Conservation (phyloP, 2,329 filamentous ascomycete genomes). For the Pseudopyricularia javanii region DNA sequence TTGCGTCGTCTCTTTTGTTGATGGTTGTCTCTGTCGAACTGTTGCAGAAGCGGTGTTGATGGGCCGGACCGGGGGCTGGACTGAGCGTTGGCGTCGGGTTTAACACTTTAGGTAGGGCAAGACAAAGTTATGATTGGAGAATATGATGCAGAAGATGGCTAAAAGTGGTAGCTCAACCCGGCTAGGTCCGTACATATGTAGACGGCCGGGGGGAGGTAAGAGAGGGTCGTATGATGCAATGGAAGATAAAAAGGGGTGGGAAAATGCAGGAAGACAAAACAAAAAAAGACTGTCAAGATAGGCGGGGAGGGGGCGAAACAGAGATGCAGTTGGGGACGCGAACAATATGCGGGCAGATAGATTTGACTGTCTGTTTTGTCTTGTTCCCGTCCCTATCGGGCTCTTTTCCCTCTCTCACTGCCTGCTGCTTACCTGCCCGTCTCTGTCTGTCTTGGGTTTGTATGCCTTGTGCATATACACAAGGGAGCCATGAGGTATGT, state of each 20-base stretch:
- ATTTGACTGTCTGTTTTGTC: too few relatives aligned
- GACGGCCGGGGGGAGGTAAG: neutral
- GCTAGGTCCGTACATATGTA: neutral
- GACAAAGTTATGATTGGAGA: neutral
- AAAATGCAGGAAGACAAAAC: too few relatives aligned
- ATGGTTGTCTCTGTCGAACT: neutral
- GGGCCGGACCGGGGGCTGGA: neutral
- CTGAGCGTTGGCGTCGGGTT: neutral
- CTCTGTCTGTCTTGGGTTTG: neutral
- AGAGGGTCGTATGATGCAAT: too few relatives aligned
- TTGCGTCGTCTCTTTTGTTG: too few relatives aligned
- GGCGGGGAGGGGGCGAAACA: too few relatives aligned
- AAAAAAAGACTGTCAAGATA: too few relatives aligned
- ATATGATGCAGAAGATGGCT: neutral
- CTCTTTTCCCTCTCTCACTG: too few relatives aligned
- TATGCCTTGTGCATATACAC: neutral
- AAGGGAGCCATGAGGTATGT: neutral
- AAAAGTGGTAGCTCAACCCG: neutral
- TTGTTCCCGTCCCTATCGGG: too few relatives aligned
- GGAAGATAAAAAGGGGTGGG: too few relatives aligned
- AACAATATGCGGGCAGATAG: too few relatives aligned
- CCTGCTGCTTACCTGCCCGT: neutral
- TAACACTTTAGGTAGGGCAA: neutral
- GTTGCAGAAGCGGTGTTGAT: neutral
- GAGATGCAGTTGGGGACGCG: too few relatives aligned